Base-by-base conservation (phyloP, 106 monocot genomes). In the Phalaenopsis equestris region DNA sequence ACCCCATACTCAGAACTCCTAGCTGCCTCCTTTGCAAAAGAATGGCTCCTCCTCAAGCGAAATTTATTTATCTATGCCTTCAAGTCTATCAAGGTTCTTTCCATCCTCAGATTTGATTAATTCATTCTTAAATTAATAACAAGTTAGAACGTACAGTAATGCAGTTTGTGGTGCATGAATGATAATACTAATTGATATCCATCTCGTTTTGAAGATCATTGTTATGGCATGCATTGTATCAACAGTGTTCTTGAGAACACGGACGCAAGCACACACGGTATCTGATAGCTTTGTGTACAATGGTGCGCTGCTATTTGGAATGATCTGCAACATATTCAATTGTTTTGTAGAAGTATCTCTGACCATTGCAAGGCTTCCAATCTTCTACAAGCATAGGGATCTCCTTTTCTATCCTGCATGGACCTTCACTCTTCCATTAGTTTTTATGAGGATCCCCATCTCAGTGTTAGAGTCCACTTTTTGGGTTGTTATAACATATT, bases 321-420 rank as follows among this genome's bases (percentile, higher is more conserved):
- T 91, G 0, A 78, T 91, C n/a, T 70, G 87, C 30, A 49, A 84
- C 6, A 82, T 89, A 86, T 80, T 89, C 30, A 91, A 93, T 80
- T 93, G 93, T 49, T 76, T 90, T 55, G 85, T 93, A 68, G 96
- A 96, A 43, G 36, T 93, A 47, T 67, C 88, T 3, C 80, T 93
- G 88, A 84, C 91, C 18, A 76, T 89, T 81, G 77, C 87, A 36
- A 84, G 93, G 72, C 91, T 96, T 42, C 90, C 93, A 41, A 88
- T 87, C 42, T 93, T 96, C 73, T 96, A 90, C 57, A 91, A 89
- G 75, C 96, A 96, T 78, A 88, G 93, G 55, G 93, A 93, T 81
- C 78, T 90, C 4, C 86, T 87, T 81, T 93, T 96, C 77, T 96
- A 96, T 75, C 96, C 96, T 43, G 91, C 91, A 41, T 96, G 96